Base-by-base conservation (phyloP, 148 eudicot genomes). In the Fagopyrum homotropicum region DNA sequence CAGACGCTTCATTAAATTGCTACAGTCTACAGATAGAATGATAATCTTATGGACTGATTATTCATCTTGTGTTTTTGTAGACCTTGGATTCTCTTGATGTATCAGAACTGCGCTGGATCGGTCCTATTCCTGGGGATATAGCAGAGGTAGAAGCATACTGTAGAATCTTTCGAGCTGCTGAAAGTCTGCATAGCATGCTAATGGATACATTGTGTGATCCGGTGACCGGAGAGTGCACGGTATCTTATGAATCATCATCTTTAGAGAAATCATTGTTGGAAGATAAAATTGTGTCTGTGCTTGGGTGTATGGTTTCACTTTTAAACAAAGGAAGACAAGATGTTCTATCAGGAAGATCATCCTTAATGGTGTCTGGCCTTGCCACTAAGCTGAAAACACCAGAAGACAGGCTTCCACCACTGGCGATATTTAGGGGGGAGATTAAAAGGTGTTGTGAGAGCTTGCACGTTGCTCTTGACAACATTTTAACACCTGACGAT, bases 131-230 rank as follows among this genome's bases (percentile, higher is more conserved):
- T 44, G 99, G 99, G 57, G 97, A 95, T 80, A 88, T 95, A 44
- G 96, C 99, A 43, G 99, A 95, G 86, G 90, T 95, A 51, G 99
- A 95, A 86, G 97, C 97, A 64, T 95, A 92, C 77, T 95, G 99
- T 82, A 79, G 99, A 81, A 92, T 92, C 77, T 95, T 95, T 81
- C 80, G 99, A 75, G 91, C 97, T 61, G 97, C 97, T 6, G 98
- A 95, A 81, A 77, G 80, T 73, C 84, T 95, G 72, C 93, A 90
- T 76, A 86, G 77, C 76, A 85, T 96, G 45, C 76, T 95, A 81
- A 95, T 95, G 99, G 86, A 92, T 76, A 85, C 93, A 29, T 60
- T 95, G 44, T 92, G 99, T 84, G 90, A 95, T 80, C 97, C 97
- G 57, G 75, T 83, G 60, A 92, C 99, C 29, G 97, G 99, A 63